Evolutionary conservation across 352 stramenopile genomes (phyloP).

Genomic region (Globisporangium okanoganense): DNA sequence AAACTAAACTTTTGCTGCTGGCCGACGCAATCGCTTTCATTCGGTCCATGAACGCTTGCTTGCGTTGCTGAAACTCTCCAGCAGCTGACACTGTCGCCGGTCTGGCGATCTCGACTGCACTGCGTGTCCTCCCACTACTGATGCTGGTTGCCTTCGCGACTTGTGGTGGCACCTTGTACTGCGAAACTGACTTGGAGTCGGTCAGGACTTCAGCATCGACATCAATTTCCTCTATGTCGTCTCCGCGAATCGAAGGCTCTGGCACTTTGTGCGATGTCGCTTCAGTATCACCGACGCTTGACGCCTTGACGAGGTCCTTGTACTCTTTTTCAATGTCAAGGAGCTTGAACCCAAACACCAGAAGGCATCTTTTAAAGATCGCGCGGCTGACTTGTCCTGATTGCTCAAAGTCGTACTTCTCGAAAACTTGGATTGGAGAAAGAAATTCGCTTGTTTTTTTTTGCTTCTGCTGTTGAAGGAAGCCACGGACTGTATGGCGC

Average conservation of each 20-base stretch:
- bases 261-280: neutral
- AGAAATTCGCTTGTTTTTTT: constrained; percentile 15
- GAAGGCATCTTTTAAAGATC: constrained; percentile 64
- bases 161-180: neutral
- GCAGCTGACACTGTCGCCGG: constrained; percentile 10
- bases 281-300: neutral
- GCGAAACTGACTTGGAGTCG: neutral
- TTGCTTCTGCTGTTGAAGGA: constrained; percentile 26
- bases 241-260: neutral
- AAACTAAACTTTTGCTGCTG: constrained; percentile 69
- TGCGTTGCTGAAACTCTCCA: constrained; percentile 66
- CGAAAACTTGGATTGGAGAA: constrained; percentile 39
- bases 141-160: neutral
- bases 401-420: constrained; percentile 44
- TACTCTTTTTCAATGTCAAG: constrained; percentile 42
- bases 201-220: constrained; percentile 26
- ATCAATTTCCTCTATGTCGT: constrained; percentile 14
- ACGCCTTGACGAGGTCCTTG: constrained; percentile 13
- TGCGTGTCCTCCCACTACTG: neutral
- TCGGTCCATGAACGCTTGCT: constrained; percentile 65
- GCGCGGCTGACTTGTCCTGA: constrained; percentile 47
- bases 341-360: constrained; percentile 63
- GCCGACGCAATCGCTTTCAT: constrained; percentile 68
- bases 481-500: constrained; percentile 40
- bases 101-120: neutral